phyloP scores from a whole-genome alignment of 495 filamentous ascomycete species.

The Pseudoneurospora amorphoporcata region DNA sequence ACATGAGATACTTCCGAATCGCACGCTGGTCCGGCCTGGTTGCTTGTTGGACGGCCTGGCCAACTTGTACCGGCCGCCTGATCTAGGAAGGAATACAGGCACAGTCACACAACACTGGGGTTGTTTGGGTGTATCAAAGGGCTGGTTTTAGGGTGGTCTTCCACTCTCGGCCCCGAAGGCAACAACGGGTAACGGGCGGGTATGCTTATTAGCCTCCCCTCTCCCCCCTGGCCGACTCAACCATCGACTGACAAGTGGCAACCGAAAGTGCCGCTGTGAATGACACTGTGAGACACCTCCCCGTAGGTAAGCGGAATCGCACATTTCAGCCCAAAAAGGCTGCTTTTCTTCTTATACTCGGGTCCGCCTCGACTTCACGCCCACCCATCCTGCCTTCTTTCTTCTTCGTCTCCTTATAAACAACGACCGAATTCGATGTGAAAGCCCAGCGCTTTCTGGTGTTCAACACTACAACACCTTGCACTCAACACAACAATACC shows the following conservation, averaged over 20 bases:
- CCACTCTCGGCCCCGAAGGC: constrained; percentile 5
- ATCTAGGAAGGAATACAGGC: constrained; percentile 12
- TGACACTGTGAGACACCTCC: constrained; percentile 14
- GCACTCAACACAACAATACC: background rate
- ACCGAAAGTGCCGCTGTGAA: constrained; percentile 25
- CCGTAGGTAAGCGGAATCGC: constrained; percentile 19
- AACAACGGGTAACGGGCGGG: constrained; percentile 21
- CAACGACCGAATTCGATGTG: background rate
- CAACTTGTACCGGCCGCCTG: background rate
- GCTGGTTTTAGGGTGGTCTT: constrained; percentile 5
- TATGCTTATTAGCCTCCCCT: constrained; percentile 23
- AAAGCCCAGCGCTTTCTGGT: background rate
- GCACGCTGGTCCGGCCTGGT: background rate
- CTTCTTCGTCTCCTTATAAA: constrained; percentile 4
- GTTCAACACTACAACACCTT: background rate
- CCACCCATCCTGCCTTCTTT: constrained; percentile 3
- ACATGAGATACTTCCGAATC: background rate
- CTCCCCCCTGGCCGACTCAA: constrained; percentile 18
- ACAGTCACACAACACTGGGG: constrained; percentile 14
- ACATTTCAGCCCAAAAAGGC: constrained; percentile 28
- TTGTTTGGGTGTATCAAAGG: background rate
- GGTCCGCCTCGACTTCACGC: background rate
- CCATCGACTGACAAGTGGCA: constrained; percentile 33
- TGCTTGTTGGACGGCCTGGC: background rate
- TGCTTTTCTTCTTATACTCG: constrained; percentile 15